Evolutionary conservation across 495 filamentous ascomycete species (phyloP), one percentile per base, ranked within the genome.

Genomic region (Hypoxylon rickii): DNA sequence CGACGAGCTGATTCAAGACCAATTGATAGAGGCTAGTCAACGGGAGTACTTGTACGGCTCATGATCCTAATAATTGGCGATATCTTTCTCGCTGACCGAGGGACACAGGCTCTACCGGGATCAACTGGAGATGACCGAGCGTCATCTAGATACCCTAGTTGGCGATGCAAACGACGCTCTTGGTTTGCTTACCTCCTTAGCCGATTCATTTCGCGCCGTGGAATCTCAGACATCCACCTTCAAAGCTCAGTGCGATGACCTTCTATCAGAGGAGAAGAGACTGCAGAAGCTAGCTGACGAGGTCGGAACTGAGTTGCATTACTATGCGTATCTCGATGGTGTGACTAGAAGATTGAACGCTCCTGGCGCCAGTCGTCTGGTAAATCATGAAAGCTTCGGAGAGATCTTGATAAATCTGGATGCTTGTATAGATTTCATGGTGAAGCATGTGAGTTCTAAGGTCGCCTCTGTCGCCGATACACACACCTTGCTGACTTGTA

Each of bases 171-270:
- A 86, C 44, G 81, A 78, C 3, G 85, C 90, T 0, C 81, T 97
- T 12, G 77, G 84, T 29, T 77, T 90, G 26, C 78, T 99, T 19
- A 83, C 86, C 18, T 83, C 75, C 7, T 79, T 97, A 19, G 89
- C 91, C 45, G 81, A 85, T 59, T 89, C 90, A 19, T 99, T 97
- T 72, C 83, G 81, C 53, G 73, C 86, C 0, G 95, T 99, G 26
- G 90, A 96, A 66, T 78, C 82, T 11, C 93, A 97, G 73, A 97
- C 94, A 1, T 89, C 89, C 13, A 85, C 87, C 26, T 96, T 99
- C 68, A 89, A 91, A 68, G 86, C 87, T 44, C 90, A 93, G 70
- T 97, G 93, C 68, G 89, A 96, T 63, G 89, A 89, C 12, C 73
- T 97, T 1, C 69, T 96, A 18, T 73, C 82, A 2, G 89, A 95